Conservation (phyloP, 768 basidiomycete species). For the Albatrellus ellisii region DNA sequence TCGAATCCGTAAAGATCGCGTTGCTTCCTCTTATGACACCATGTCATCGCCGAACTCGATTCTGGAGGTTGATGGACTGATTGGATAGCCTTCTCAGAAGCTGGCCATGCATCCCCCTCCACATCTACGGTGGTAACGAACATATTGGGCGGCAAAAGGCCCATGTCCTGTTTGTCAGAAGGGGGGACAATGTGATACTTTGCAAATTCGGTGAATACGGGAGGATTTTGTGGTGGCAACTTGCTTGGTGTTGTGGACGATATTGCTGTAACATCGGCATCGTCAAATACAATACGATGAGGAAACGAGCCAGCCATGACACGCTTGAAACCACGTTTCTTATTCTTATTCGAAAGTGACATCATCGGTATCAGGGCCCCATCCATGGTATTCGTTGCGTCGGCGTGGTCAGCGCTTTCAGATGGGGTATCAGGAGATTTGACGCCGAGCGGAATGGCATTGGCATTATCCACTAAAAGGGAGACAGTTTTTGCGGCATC, state of each 20-base stretch:
- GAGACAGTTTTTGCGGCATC: slow-evolving; percentile 9
- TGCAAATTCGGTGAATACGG: slow-evolving; percentile 3
- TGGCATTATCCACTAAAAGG: slow-evolving; percentile 26
- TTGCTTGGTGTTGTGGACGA: slow-evolving; percentile 5
- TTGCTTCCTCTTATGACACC: too few relatives aligned
- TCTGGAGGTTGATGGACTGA: too few relatives aligned
- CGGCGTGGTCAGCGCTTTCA: neutral
- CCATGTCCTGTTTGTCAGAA: slow-evolving; percentile 39
- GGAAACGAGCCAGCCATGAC: slow-evolving; percentile 29
- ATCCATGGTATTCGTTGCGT: slow-evolving; percentile 1
- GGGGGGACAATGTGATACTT: slow-evolving; percentile 38
- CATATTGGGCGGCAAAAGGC: slow-evolving; percentile 42
- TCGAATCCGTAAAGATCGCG: neutral
- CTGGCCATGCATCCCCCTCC: slow-evolving; percentile 32
- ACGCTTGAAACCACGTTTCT: slow-evolving; percentile 52
- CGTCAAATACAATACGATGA: slow-evolving; percentile 41
- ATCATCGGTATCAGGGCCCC: slow-evolving; percentile 31
- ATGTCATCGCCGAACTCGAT: too few relatives aligned
- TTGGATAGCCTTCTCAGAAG: slow-evolving; percentile 20
- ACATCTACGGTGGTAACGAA: slow-evolving; percentile 67
- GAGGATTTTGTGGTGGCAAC: slow-evolving; percentile 9
- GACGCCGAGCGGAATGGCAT: slow-evolving; percentile 31
- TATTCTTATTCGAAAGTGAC: slow-evolving; percentile 61
- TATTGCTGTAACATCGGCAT: slow-evolving; percentile 6
- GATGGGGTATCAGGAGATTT: slow-evolving; percentile 1